phyloP scores from a whole-genome alignment of 2,329 filamentous ascomycete genomes.

The Calonectria pauciramosa region DNA sequence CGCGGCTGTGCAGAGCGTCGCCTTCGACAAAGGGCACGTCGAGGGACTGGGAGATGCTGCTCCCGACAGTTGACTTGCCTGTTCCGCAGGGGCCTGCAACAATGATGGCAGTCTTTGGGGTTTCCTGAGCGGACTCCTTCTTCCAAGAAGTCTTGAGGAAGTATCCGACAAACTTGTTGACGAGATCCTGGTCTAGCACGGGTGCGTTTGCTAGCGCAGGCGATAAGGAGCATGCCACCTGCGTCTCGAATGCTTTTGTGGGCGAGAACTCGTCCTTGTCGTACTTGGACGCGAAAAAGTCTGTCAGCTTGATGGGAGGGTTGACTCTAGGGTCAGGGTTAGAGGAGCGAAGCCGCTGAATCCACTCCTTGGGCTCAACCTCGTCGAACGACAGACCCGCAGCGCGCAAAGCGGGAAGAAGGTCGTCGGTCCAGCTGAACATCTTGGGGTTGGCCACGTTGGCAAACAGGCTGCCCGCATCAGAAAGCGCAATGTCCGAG shows the following conservation, averaged over 20 bases:
- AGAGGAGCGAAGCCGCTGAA: constrained; percentile 56
- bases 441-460: constrained; percentile 63
- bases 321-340: constrained; percentile 60
- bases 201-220: constrained; percentile 56
- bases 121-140: constrained; percentile 47
- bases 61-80: constrained; percentile 56
- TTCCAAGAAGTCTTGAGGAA: constrained; percentile 55
- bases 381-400: constrained; percentile 59
- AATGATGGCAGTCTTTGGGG: constrained; percentile 47
- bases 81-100: constrained; percentile 57
- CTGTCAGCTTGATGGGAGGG: constrained; percentile 65
- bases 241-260: constrained; percentile 58
- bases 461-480: constrained; percentile 51
- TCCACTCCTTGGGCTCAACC: constrained; percentile 59
- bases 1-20: constrained; percentile 52
- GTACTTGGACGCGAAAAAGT: constrained; percentile 58
- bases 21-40: constrained; percentile 56
- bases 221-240: constrained; percentile 56
- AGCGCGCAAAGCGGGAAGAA: constrained; percentile 61
- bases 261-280: constrained; percentile 60
- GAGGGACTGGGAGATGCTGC: constrained; percentile 46
- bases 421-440: constrained; percentile 64
- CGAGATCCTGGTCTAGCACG: constrained; percentile 47
- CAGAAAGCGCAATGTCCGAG: constrained; percentile 52
- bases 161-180: constrained; percentile 55